Conservation (phyloP, 176 grass and related monocot genomes). For the Juncus effusus region DNA sequence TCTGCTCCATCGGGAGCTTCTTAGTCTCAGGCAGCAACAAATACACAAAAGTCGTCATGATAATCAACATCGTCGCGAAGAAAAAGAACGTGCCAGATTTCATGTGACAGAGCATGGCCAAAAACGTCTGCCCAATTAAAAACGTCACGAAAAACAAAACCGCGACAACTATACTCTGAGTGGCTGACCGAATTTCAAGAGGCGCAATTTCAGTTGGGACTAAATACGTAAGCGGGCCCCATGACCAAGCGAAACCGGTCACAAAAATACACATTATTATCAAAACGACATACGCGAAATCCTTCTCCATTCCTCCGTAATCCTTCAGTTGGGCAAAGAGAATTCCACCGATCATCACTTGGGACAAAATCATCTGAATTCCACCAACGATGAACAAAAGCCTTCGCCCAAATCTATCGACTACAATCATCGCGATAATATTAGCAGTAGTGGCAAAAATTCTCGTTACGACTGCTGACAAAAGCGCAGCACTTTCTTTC, state of each 20-base stretch:
- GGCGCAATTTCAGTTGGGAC: slow-evolving; percentile 64
- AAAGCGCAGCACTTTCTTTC: slow-evolving; percentile 41
- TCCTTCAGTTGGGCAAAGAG: slow-evolving; percentile 60
- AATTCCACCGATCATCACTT: slow-evolving; percentile 44
- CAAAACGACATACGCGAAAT: slow-evolving; percentile 49
- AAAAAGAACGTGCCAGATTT: slow-evolving; percentile 60
- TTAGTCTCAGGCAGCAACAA: slow-evolving; percentile 71
- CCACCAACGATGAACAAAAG: slow-evolving; percentile 52
- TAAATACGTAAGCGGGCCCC: slow-evolving; percentile 67
- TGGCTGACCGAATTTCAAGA: slow-evolving; percentile 67
- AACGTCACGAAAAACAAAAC: slow-evolving; percentile 57
- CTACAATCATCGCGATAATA: slow-evolving; percentile 52
- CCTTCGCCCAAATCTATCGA: slow-evolving; percentile 56
- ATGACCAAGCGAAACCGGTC: slow-evolving; percentile 68
- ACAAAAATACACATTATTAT: slow-evolving; percentile 57
- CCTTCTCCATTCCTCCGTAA: slow-evolving; percentile 40
- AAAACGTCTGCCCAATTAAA: slow-evolving; percentile 58
- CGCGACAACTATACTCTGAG: slow-evolving; percentile 70
- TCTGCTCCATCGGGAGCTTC: slow-evolving; percentile 70
- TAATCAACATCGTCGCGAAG: slow-evolving; percentile 46
- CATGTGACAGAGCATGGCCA: slow-evolving; percentile 46
- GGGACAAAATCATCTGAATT: slow-evolving; percentile 68
- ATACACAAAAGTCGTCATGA: slow-evolving; percentile 55
- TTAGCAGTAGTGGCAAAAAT: slow-evolving; percentile 58
- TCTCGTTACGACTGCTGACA: slow-evolving; percentile 46